These are phyloP conservation scores for Sphaerobolus stellatus DNA, from an alignment of 1,284 basidiomycete genomes.

Conservation along the genomic window DNA sequence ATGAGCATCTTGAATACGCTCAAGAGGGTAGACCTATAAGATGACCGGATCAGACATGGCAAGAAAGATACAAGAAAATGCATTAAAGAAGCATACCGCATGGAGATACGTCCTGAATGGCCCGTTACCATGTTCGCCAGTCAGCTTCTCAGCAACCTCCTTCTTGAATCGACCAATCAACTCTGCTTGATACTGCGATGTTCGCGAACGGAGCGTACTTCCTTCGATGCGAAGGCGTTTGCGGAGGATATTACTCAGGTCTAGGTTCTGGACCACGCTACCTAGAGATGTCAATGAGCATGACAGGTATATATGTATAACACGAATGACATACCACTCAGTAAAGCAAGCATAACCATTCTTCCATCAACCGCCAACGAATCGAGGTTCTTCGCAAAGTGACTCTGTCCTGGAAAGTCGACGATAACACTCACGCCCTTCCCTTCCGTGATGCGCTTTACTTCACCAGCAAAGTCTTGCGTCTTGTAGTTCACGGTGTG, in stretches of 20 bases:
- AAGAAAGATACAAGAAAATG: slow-evolving; percentile 7
- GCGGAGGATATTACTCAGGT: slow-evolving; percentile 70
- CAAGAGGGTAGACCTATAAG: slow-evolving; percentile 75
- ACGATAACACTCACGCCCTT: slow-evolving; percentile 81
- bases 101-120: slow-evolving; percentile 75
- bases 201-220: slow-evolving; percentile 81
- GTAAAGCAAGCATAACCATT: slow-evolving; percentile 64
- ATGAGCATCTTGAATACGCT: slow-evolving; percentile 80
- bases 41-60: slow-evolving; percentile 13
- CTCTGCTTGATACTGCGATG: slow-evolving; percentile 77
- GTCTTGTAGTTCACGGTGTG: slow-evolving; percentile 86
- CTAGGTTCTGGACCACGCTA: slow-evolving; percentile 57
- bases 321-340: slow-evolving; percentile 57
- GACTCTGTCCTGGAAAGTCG: slow-evolving; percentile 84
- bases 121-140: slow-evolving; percentile 53
- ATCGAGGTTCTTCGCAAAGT: slow-evolving; percentile 82
- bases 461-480: slow-evolving; percentile 71
- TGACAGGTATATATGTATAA: neutral
- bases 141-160: slow-evolving; percentile 60
- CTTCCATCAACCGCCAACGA: slow-evolving; percentile 76
- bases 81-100: slow-evolving; percentile 49
- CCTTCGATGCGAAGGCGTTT: slow-evolving; percentile 91
- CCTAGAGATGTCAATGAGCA: slow-evolving; percentile 45
- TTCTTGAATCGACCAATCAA: slow-evolving; percentile 59
- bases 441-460: slow-evolving; percentile 60